Evolutionary conservation across 441 rosid species (phyloP).

Genomic region (Brassica hybrid): DNA sequence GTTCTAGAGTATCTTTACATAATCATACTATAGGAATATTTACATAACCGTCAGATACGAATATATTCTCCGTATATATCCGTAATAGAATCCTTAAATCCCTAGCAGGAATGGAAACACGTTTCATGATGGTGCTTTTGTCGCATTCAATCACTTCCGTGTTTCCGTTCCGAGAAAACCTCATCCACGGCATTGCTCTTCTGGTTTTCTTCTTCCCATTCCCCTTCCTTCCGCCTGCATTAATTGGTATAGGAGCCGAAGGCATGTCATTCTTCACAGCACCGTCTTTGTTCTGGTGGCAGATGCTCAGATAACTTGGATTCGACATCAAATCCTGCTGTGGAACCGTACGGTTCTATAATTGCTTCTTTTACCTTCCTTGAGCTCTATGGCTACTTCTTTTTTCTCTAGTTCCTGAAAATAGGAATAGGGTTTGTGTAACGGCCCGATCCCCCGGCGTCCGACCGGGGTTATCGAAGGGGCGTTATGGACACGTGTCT

Average conservation of each 20-base stretch:
- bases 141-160: constrained; percentile 88
- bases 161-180: constrained; percentile 69
- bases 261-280: constrained; percentile 39
- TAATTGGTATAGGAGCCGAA: constrained; percentile 39
- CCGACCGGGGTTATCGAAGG: no score
- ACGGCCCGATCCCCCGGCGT: no score
- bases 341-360: background rate
- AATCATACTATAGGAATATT: no score
- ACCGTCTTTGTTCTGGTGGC: constrained; percentile 52
- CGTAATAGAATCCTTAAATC: constrained; percentile 72
- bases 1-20: no score
- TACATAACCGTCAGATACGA: no score
- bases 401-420: background rate
- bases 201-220: constrained; percentile 75
- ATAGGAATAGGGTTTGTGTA: background rate
- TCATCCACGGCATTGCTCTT: constrained; percentile 87
- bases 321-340: background rate
- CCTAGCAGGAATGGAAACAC: constrained; percentile 79
- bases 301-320: constrained; percentile 47
- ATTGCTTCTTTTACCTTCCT: background rate
- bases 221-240: constrained; percentile 41
- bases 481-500: no score
- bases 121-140: constrained; percentile 72
- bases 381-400: background rate
- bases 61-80: background rate